Conservation (phyloP, 2,329 filamentous ascomycete genomes). For the Parastagonospora nodorum region DNA sequence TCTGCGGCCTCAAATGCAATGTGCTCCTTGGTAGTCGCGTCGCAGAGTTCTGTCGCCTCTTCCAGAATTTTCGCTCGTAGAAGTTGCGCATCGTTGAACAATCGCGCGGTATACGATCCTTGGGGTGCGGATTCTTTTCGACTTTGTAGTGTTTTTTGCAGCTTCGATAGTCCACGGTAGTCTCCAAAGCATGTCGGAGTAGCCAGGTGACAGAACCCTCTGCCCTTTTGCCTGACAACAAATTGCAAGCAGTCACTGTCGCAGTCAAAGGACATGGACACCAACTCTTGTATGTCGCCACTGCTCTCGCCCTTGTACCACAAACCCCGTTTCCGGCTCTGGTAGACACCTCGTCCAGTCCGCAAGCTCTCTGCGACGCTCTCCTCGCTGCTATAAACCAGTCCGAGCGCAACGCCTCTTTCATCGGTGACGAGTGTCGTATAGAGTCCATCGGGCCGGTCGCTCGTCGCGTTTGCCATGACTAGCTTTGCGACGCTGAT, state of each 20-base stretch:
- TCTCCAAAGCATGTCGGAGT: slow-evolving; percentile 92
- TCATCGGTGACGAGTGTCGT: slow-evolving; percentile 93
- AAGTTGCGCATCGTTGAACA: slow-evolving; percentile 91
- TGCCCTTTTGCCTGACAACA: slow-evolving; percentile 84
- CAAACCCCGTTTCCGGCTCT: slow-evolving; percentile 90
- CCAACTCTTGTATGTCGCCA: slow-evolving; percentile 87
- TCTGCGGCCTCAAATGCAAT: slow-evolving; percentile 95
- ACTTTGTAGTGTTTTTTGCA: slow-evolving; percentile 84
- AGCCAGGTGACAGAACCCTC: slow-evolving; percentile 90
- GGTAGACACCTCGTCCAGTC: slow-evolving; percentile 86
- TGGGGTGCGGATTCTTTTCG: slow-evolving; percentile 82
- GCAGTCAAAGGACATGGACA: slow-evolving; percentile 86
- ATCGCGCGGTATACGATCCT: slow-evolving; percentile 89
- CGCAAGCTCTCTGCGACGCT: slow-evolving; percentile 85
- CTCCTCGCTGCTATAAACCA: slow-evolving; percentile 93
- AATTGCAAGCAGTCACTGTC: slow-evolving; percentile 93
- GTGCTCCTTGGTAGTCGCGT: slow-evolving; percentile 80
- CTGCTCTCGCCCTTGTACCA: slow-evolving; percentile 98
- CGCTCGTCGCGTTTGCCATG: slow-evolving; percentile 75
- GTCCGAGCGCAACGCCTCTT: slow-evolving; percentile 77
- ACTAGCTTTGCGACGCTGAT: slow-evolving; percentile 75
- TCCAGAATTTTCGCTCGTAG: slow-evolving; percentile 97
- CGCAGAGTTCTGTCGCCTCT: slow-evolving; percentile 92
- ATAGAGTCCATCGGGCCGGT: slow-evolving; percentile 81
- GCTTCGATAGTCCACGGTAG: slow-evolving; percentile 76